A percentile compares a stretch with the other conserved stretches of the same genome.
Conservation (phyloP, 106 monocot species). For the Phalaenopsis aphrodite region DNA sequence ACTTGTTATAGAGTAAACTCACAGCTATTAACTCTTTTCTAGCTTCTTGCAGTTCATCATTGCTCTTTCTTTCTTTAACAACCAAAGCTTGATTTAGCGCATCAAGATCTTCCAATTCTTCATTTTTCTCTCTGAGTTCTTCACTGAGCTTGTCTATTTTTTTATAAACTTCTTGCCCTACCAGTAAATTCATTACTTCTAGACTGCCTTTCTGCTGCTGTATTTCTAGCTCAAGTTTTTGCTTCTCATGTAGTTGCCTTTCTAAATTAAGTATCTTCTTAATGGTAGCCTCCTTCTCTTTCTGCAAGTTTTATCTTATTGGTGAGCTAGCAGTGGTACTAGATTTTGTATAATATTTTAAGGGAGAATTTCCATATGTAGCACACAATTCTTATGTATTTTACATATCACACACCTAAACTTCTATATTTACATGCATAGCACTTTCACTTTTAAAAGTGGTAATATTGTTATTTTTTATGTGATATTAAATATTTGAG, state of each 20-base stretch:
- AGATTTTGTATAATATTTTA: neutral
- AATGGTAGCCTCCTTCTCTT: slow-evolving; percentile 61
- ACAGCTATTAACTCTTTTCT: slow-evolving; percentile 52
- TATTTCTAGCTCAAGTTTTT: slow-evolving; percentile 77
- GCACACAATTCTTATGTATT: too few species aligned
- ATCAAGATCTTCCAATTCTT: slow-evolving; percentile 67
- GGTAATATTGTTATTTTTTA: too few species aligned
- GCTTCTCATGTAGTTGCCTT: slow-evolving; percentile 77
- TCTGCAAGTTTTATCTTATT: slow-evolving; percentile 22
- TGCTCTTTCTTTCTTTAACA: slow-evolving; percentile 54
- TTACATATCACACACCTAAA: too few species aligned
- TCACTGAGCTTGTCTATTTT: slow-evolving; percentile 49
- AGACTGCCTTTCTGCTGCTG: slow-evolving; percentile 70
- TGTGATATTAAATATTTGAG: too few species aligned
- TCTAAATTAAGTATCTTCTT: slow-evolving; percentile 61
- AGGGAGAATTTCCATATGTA: too few species aligned
- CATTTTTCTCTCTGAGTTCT: slow-evolving; percentile 60
- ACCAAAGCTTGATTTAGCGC: slow-evolving; percentile 44
- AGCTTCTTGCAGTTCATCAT: slow-evolving; percentile 72
- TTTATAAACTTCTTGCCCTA: slow-evolving; percentile 27
- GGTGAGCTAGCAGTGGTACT: neutral
- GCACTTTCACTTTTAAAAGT: too few species aligned
- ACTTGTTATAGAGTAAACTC: neutral
- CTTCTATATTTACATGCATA: too few species aligned
- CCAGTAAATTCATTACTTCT: slow-evolving; percentile 59